Base-by-base conservation (phyloP, 192 early-diverging fungal genomes). In the Coemansia sp. region DNA sequence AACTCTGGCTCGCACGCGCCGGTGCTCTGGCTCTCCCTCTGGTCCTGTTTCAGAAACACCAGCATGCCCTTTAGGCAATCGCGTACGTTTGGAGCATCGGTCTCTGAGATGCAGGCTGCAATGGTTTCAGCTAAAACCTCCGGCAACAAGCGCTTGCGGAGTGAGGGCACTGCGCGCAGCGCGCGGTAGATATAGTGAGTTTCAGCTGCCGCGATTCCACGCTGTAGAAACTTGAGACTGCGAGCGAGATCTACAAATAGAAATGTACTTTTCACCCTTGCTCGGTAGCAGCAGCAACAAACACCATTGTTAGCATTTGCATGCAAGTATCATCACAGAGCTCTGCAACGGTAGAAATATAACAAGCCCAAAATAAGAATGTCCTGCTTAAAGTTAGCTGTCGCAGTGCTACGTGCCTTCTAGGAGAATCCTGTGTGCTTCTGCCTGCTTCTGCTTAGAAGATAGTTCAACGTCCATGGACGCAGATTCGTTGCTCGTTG, bases 101-200 rank as follows among this genome's bases (percentile, higher is more conserved):
- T 46, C 32, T 22, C 22, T 25, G 70, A 63, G 51, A 10, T 87
- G 53, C 82, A 78, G 50, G 84, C 82, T 11, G 77, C 75, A 54
- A 90, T 85, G 4, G 86, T 80, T 57, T 86, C 83, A 23, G 74
- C 80, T 53, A 96, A 76, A 20, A 90, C 80, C 14, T 85, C 75
- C 29, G 84, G 76, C 33, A 87, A 88, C 53, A 97, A 76, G 24
- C 90, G 87, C 83, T 89, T 90, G 54, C 97, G 90, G 54, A 95
- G 80, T 2, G 90, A 85, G 23, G 90, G 87, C 20, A 90, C 87
- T 19, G 89, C 88, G 57, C 97, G 87, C 51, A 98, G 69, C 19
- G 92, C 97, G 51, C 97, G 89, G 33, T 92, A 92, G 20, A 89
- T 91, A 73, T 91, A 97, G 54, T 95, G 90, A 31, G 89, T 71